These are phyloP conservation scores for Aspergillus ostianus DNA, from an alignment of 495 filamentous ascomycete genomes.

Conservation along the genomic window DNA sequence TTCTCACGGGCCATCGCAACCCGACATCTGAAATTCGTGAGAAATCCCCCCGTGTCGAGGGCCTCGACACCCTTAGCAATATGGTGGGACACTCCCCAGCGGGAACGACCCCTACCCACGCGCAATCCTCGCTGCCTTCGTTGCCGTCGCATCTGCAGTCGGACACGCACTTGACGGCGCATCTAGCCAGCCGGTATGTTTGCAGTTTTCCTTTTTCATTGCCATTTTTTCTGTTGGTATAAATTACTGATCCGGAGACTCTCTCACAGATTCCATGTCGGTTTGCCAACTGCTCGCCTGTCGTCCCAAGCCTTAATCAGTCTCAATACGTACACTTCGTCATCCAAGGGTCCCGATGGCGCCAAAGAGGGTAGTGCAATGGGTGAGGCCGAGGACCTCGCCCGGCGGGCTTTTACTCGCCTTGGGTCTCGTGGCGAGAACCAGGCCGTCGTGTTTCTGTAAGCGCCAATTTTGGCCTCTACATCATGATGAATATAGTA, in stretches of 20 bases:
- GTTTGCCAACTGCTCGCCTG: conserved; percentile 78
- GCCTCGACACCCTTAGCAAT: conserved; percentile 16
- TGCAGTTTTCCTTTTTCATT: background rate
- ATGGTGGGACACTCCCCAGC: conserved; percentile 40
- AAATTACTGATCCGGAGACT: background rate
- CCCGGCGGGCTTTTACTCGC: conserved; percentile 76
- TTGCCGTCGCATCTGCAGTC: conserved; percentile 91
- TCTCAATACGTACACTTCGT: conserved; percentile 89
- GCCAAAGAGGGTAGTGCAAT: conserved; percentile 80
- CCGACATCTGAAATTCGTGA: background rate
- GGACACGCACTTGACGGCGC: conserved; percentile 92
- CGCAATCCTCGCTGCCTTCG: conserved; percentile 84
- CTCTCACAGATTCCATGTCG: conserved; percentile 69
- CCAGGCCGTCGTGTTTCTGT: conserved; percentile 91
- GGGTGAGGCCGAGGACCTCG: conserved; percentile 86
- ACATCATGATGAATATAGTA: background rate
- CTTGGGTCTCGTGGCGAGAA: conserved; percentile 89
- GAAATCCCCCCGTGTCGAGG: conserved; percentile 20
- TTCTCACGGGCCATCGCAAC: background rate
- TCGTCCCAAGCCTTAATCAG: conserved; percentile 88
- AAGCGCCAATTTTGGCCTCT: conserved; percentile 36
- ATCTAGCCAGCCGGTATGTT: conserved; percentile 79
- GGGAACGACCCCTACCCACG: conserved; percentile 58
- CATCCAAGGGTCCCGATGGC: conserved; percentile 85
- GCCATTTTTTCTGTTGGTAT: too few species aligned